Evolutionary conservation across 768 basidiomycete species (phyloP), one percentile per base, ranked within the genome.

Genomic region (Pleurotus pulmonarius): DNA sequence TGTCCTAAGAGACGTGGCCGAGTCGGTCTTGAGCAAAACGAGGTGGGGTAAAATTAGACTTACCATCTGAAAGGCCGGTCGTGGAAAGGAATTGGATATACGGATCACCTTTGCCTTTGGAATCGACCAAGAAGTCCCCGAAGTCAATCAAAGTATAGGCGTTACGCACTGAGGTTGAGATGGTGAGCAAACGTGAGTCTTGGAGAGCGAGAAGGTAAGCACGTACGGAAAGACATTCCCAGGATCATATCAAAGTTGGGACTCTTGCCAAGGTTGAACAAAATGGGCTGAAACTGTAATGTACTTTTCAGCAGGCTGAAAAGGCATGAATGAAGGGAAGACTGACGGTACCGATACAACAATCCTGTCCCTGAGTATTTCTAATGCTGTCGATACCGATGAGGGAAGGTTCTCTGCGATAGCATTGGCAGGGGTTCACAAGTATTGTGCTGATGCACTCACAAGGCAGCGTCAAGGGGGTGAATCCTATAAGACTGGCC

Each of bases 211-310:
- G 26, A 40, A 34, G 38, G 26, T 7, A 20, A 48, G 15, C 9
- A 44, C 58, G 20, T 26, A 61, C 60, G 49, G 44, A 61, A 61
- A 15, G 58, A 44, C 34, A 45, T 43, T 20, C 60, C 60, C 9
- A 61, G 40, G 25, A 61, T 59, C 43, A 49, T 49, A 24, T 61
- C 60, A 25, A 53, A 55, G 25, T 67, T 74, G 25, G 78, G 73
- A 52, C 61, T 63, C 5, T 58, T 22, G 40, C 75, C 75, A 41
- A 69, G 65, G 48, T 78, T 73, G 46, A 77, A 81, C 6, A 80
- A 77, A 43, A 83, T 79, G 5, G 88, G 87, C 60, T 90, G 88
- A 72, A 89, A 90, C 87, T 88, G 15, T 13, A 22, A 18, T 22
- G 7, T 8, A 49, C 29, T 9, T 5, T 18, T 51, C 25, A 26